phyloP scores from a whole-genome alignment of 306 rosid species.

The Corylus heterophylla region DNA sequence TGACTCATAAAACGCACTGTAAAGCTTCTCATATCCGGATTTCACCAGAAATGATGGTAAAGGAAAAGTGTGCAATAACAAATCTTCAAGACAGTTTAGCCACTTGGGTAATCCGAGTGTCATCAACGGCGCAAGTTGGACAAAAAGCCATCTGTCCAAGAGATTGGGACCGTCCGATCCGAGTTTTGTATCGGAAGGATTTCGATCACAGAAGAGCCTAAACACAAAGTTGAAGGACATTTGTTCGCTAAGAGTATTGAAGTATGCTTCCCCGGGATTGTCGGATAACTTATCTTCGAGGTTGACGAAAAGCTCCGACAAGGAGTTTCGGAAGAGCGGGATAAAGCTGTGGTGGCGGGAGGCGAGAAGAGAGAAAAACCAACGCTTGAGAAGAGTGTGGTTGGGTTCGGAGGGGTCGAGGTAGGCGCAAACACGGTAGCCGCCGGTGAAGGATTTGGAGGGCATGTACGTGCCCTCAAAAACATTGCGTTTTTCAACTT shows the following conservation, averaged over 20 bases:
- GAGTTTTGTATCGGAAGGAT: conserved; percentile 31
- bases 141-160: conserved; percentile 41
- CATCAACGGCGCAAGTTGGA: conserved; percentile 56
- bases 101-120: conserved; percentile 43
- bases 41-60: conserved; percentile 52
- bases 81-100: conserved; percentile 47
- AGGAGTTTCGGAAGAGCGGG: conserved; percentile 42
- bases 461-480: conserved; percentile 88
- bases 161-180: conserved; percentile 37
- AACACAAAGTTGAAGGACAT: conserved; percentile 54
- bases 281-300: conserved; percentile 35
- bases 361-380: conserved; percentile 39
- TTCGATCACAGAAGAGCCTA: conserved; percentile 37
- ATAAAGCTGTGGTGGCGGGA: conserved; percentile 35
- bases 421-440: conserved; percentile 59
- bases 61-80: conserved; percentile 41
- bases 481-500: conserved; percentile 56
- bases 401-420: conserved; percentile 63
- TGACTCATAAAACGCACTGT: conserved; percentile 31
- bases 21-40: conserved; percentile 47
- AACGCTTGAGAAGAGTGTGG: conserved; percentile 44
- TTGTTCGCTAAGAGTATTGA: conserved; percentile 29
- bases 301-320: conserved; percentile 29
- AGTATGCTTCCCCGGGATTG: conserved; percentile 8
- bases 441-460: conserved; percentile 62